phyloP scores from a whole-genome alignment of 1,139 yeast species.

The Debaryomycetaceae sp. region DNA sequence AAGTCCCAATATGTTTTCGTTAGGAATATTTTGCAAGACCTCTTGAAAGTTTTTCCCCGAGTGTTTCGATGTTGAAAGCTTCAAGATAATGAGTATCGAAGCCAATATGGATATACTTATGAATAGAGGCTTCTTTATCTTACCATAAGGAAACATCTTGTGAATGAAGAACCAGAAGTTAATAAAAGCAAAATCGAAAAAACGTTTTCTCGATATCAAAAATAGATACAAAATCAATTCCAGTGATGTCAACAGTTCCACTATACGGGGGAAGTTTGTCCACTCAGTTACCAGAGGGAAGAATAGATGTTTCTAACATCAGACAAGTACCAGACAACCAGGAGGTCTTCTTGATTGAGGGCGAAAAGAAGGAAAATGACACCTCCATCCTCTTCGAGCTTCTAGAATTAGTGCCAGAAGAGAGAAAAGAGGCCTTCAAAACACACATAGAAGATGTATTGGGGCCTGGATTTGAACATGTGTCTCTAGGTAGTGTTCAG shows the following conservation, averaged over 20 bases:
- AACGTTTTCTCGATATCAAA: too few species aligned
- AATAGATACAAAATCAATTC: too few species aligned
- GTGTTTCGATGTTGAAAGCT: constrained; percentile 21
- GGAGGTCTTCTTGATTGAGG: constrained; percentile 65
- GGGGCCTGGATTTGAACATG: constrained; percentile 14
- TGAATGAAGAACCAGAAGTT: too few species aligned
- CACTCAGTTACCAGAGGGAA: constrained; percentile 50
- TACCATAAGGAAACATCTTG: constrained; percentile 10
- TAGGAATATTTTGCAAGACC: constrained; percentile 32
- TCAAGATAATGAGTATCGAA: constrained; percentile 18
- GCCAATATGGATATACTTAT: constrained; percentile 20
- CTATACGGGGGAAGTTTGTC: constrained; percentile 78
- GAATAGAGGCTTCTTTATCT: constrained; percentile 23
- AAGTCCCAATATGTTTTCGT: constrained; percentile 35
- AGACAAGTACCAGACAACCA: constrained; percentile 88
- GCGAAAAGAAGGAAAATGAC: constrained; percentile 34
- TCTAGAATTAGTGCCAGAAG: constrained; percentile 52
- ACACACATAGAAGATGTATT: constrained; percentile 43
- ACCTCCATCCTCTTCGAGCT: constrained; percentile 71
- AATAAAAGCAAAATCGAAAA: too few species aligned
- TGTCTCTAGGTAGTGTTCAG: constrained; percentile 11
- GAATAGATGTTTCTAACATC: constrained; percentile 68
- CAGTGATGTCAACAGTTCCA: constrained; percentile 2
- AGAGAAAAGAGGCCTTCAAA: constrained; percentile 32
- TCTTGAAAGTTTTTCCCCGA: constrained; percentile 30